phyloP scores from a whole-genome alignment of 2,329 filamentous ascomycete species.

The Chrysoporthe cubensis region DNA sequence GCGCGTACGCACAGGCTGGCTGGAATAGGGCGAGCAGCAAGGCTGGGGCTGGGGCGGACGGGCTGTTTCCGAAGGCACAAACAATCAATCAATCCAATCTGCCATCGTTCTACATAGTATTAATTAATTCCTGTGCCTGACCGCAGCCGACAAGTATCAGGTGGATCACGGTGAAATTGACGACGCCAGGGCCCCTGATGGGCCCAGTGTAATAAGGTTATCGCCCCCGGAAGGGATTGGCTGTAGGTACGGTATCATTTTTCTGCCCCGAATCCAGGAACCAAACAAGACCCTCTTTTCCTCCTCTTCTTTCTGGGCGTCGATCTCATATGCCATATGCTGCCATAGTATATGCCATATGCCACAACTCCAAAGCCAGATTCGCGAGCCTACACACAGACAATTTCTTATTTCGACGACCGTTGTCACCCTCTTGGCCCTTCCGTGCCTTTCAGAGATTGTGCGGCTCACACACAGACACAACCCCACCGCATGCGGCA shows the following conservation, averaged over 20 bases:
- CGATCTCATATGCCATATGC: background rate
- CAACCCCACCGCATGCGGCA: background rate
- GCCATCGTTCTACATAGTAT: background rate
- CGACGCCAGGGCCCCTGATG: too few relatives aligned
- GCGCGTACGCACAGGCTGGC: background rate
- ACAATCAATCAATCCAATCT: too few relatives aligned
- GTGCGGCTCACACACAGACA: background rate
- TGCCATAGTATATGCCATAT: background rate
- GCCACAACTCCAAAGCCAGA: background rate
- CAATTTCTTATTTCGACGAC: slow-evolving; percentile 14
- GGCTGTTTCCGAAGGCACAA: background rate
- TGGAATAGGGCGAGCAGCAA: background rate
- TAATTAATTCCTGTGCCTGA: background rate
- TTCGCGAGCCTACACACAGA: slow-evolving; percentile 12
- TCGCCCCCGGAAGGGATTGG: background rate
- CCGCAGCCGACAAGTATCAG: background rate
- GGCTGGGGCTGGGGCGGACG: background rate
- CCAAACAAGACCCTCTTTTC: background rate
- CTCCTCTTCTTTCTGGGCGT: background rate
- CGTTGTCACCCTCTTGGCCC: background rate
- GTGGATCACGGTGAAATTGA: background rate
- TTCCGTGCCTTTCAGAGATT: background rate
- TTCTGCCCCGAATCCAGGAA: background rate
- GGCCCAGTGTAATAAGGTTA: background rate
- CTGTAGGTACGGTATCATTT: background rate